phyloP scores from a whole-genome alignment of 1,284 basidiomycete species.

The Microbotryum silenes-acaulis region DNA sequence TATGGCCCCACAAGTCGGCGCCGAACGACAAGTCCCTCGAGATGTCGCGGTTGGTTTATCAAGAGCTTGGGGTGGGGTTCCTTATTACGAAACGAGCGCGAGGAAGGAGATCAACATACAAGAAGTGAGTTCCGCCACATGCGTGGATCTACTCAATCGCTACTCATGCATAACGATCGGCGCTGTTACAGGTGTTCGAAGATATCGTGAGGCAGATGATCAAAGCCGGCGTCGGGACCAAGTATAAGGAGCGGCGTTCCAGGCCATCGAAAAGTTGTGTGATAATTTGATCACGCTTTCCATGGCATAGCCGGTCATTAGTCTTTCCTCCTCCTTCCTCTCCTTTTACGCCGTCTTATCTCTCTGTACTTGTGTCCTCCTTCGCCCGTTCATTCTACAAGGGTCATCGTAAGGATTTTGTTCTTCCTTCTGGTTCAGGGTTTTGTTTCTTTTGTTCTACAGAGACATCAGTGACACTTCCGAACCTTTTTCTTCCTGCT shows the following conservation, averaged over 20 bases:
- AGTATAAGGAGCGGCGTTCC: constrained; percentile 2
- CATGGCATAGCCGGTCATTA: too few species aligned
- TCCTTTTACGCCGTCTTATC: too few species aligned
- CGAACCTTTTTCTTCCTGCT: too few species aligned
- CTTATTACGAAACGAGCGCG: constrained; percentile 77
- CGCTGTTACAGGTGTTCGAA: constrained; percentile 55
- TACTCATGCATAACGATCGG: neutral
- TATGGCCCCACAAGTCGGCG: constrained; percentile 44
- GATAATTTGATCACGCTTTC: neutral
- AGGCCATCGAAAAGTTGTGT: constrained; percentile 1
- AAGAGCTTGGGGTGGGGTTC: constrained; percentile 56
- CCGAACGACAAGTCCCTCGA: constrained; percentile 69
- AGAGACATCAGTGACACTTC: too few species aligned
- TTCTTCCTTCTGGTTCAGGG: too few species aligned
- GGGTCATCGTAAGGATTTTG: too few species aligned
- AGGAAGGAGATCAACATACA: constrained; percentile 63
- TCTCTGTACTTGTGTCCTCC: too few species aligned
- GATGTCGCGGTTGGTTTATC: constrained; percentile 59
- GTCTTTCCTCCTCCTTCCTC: too few species aligned
- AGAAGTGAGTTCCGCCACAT: neutral
- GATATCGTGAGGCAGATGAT: constrained; percentile 65
- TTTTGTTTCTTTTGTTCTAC: too few species aligned
- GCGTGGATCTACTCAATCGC: neutral
- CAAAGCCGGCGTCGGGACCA: constrained; percentile 23
- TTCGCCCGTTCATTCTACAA: too few species aligned